Conservation (phyloP, 176 grass and related monocot genomes). For the Carex scoparia region DNA sequence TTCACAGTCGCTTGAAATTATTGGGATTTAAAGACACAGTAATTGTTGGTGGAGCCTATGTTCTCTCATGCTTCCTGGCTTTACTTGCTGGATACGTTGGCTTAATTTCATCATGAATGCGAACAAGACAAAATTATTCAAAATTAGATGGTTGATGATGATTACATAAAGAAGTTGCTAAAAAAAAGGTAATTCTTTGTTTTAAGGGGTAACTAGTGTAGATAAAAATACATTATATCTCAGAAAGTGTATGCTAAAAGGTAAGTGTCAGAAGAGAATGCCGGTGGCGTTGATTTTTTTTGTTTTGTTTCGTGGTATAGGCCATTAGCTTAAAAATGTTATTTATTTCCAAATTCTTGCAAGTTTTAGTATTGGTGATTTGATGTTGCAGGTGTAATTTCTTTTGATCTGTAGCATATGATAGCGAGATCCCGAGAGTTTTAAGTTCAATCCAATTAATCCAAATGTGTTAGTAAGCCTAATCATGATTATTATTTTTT, state of each 20-base stretch:
- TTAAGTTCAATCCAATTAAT: background rate
- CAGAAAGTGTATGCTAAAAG: background rate
- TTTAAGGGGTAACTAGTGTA: background rate
- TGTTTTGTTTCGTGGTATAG: background rate
- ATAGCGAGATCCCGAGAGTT: background rate
- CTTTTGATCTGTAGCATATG: background rate
- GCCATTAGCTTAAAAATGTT: background rate
- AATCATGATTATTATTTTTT: background rate
- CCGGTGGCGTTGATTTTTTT: background rate
- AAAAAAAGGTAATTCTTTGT: background rate
- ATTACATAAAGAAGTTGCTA: background rate
- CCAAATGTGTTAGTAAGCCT: background rate
- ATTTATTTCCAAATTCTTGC: background rate
- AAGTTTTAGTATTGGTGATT: background rate
- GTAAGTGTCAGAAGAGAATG: background rate
- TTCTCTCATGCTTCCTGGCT: slow-evolving; percentile 60
- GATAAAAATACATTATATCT: background rate
- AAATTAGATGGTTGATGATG: background rate
- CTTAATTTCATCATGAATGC: slow-evolving; percentile 58
- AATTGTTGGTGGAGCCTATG: slow-evolving; percentile 67
- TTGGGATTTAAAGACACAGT: slow-evolving; percentile 67
- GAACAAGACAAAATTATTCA: background rate
- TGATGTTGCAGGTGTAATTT: background rate
- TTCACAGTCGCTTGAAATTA: slow-evolving; percentile 48
- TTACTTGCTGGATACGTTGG: slow-evolving; percentile 73